phyloP scores from a whole-genome alignment of 257 asterid species.

The Lavandula angustifolia region DNA sequence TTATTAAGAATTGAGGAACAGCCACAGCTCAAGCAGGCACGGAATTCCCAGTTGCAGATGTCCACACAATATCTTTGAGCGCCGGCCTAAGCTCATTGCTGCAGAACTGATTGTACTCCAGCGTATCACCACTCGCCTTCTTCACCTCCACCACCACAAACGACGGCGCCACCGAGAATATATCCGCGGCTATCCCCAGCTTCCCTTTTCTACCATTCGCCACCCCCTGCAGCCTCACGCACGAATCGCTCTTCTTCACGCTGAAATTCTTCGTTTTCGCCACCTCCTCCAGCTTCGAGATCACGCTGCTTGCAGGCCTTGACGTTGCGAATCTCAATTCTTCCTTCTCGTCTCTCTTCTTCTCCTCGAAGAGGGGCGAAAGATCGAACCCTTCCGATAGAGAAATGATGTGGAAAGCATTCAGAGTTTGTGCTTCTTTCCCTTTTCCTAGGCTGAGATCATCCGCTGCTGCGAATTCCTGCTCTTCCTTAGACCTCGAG shows the following conservation, averaged over 20 bases:
- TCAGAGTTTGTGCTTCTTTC: conserved; percentile 48
- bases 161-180: conserved; percentile 56
- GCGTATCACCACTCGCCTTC: conserved; percentile 67
- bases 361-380: conserved; percentile 61
- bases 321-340: conserved; percentile 65
- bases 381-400: conserved; percentile 63
- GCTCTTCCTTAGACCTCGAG: conserved; percentile 31
- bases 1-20: too few species aligned
- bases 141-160: conserved; percentile 73
- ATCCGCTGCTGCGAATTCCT: conserved; percentile 30
- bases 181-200: conserved; percentile 64
- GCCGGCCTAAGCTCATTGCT: conserved; percentile 70
- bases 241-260: conserved; percentile 60
- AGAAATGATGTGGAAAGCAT: conserved; percentile 70
- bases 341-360: conserved; percentile 47
- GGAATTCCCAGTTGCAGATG: conserved; percentile 42
- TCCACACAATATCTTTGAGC: conserved; percentile 67
- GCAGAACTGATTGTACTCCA: conserved; percentile 72
- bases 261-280: conserved; percentile 61
- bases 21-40: conserved; percentile 36
- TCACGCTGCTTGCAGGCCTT: conserved; percentile 64
- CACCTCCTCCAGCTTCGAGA: conserved; percentile 66
- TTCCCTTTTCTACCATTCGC: conserved; percentile 76
- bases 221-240: conserved; percentile 59
- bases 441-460: conserved; percentile 30